Base-by-base conservation (phyloP, 805 yeast species). In the Sungouiozyma ichnusensis region DNA sequence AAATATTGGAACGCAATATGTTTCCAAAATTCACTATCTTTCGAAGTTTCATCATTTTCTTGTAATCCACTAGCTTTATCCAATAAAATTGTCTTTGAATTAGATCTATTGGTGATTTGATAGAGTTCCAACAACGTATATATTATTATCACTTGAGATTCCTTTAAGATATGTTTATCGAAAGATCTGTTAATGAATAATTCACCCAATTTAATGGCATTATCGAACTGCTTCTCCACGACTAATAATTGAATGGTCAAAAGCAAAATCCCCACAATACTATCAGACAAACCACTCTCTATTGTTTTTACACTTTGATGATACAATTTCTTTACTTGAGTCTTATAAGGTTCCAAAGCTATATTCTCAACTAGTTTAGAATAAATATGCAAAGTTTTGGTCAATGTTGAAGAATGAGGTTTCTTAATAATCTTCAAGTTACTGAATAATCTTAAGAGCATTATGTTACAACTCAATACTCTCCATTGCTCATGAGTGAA, bases 311-410 rank as follows among this genome's bases (percentile, higher is more conserved):
- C 18, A 5, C 51, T 45, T 17, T 44, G 45, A 33, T 58, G 57
- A 33, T 51, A 58, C 17, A 53, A 35, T 42, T 55, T 55, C 36
- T 51, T 57, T 16, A 60, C 55, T 39, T 61, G 65, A 2, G 59
- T 50, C 38, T 44, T 44, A 35, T 58, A 61, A 17, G 57, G 50
- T 39, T 58, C 64, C 32, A 54, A 41, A 11, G 42, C 42, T 16
- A 54, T 46, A 41, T 58, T 47, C 19, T 47, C 47, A 2, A 61
- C 51, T 16, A 48, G 17, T n/a, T 46, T 40, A 11, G 47, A 46
- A 41, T 60, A 60, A 20, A 48, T 48, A 16, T 36, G 32, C 33
- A 55, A 43, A 8, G 60, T 53, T 24, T 50, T 49, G 1, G 62
- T 52, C 15, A 57, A 32, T n/a, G 48, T 33, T 1, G 55, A 42